Evolutionary conservation across 192 early-diverging fungal species (phyloP).

Genomic region (Mortierella antarctica): DNA sequence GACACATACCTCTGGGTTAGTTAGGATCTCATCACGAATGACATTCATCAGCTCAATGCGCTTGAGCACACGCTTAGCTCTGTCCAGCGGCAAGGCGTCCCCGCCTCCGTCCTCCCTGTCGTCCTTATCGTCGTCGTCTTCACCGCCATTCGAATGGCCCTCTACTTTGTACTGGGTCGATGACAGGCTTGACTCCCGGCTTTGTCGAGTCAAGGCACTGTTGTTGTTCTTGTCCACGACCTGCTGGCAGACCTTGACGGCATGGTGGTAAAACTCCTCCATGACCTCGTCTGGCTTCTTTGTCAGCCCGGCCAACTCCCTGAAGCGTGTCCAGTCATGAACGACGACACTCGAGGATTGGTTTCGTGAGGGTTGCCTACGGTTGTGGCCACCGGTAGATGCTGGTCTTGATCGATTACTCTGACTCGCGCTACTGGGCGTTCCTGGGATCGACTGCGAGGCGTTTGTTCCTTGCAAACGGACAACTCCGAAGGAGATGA

Average conservation of each 20-base stretch:
- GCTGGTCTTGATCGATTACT: constrained; percentile 23
- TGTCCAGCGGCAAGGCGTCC: constrained; percentile 70
- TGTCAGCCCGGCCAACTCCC: constrained; percentile 70
- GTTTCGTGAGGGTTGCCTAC: too few species aligned
- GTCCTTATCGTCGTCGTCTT: constrained; percentile 44
- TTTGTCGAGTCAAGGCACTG: constrained; percentile 50
- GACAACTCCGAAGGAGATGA: constrained; percentile 67
- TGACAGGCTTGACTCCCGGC: constrained; percentile 47
- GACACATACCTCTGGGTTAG: constrained; percentile 52
- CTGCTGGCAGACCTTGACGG: constrained; percentile 70
- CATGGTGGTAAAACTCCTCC: constrained; percentile 69
- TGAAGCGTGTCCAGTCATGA: constrained; percentile 75
- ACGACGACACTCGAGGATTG: background rate
- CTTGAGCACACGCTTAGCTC: constrained; percentile 75
- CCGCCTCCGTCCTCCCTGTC: constrained; percentile 49
- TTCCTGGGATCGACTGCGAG: constrained; percentile 1
- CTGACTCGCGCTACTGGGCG: constrained; percentile 29
- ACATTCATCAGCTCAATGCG: constrained; percentile 75
- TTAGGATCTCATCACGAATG: constrained; percentile 71
- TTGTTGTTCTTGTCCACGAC: constrained; percentile 55
- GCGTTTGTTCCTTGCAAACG: constrained; percentile 2
- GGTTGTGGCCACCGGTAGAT: background rate
- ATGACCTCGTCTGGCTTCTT: constrained; percentile 76
- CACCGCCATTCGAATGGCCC: constrained; percentile 32
- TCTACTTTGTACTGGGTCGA: constrained; percentile 48